These are phyloP conservation scores for Puccinia triticina DNA, from an alignment of 1,284 basidiomycete species.

Conservation along the genomic window DNA sequence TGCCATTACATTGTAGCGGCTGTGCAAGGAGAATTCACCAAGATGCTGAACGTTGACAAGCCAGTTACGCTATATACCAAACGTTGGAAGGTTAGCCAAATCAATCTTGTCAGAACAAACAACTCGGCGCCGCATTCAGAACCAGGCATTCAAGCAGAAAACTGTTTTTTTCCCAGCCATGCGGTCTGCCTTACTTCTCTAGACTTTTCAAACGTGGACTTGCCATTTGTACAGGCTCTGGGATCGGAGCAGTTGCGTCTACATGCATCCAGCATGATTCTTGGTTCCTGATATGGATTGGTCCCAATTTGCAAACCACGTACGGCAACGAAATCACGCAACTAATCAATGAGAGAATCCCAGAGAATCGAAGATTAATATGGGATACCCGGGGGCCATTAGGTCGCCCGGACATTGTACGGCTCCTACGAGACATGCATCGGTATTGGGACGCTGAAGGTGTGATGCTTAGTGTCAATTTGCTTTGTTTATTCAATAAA, in stretches of 20 bases:
- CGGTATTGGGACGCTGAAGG: constrained; percentile 72
- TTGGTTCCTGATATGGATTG: constrained; percentile 73
- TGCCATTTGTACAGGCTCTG: constrained; percentile 76
- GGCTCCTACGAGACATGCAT: constrained; percentile 71
- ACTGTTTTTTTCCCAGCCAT: constrained; percentile 64
- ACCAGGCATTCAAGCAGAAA: neutral
- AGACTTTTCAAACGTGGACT: constrained; percentile 73
- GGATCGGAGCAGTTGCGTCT: constrained; percentile 73
- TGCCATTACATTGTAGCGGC: constrained; percentile 76
- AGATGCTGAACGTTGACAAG: constrained; percentile 70
- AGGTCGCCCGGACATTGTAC: constrained; percentile 75
- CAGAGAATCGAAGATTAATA: constrained; percentile 70
- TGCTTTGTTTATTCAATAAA: too few relatives aligned
- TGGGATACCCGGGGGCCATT: constrained; percentile 74
- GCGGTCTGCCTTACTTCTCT: constrained; percentile 77
- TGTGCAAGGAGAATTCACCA: constrained; percentile 72
- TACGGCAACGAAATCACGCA: constrained; percentile 74
- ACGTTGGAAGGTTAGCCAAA: constrained; percentile 7
- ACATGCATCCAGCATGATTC: constrained; percentile 72
- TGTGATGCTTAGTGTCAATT: constrained; percentile 56
- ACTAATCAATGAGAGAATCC: constrained; percentile 70
- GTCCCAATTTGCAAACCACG: constrained; percentile 65
- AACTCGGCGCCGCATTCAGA: too few relatives aligned
- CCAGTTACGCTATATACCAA: constrained; percentile 61
- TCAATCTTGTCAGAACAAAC: neutral